Evolutionary conservation across 257 asterid genomes (phyloP).

Genomic region (Solanum pinnatisectum): DNA sequence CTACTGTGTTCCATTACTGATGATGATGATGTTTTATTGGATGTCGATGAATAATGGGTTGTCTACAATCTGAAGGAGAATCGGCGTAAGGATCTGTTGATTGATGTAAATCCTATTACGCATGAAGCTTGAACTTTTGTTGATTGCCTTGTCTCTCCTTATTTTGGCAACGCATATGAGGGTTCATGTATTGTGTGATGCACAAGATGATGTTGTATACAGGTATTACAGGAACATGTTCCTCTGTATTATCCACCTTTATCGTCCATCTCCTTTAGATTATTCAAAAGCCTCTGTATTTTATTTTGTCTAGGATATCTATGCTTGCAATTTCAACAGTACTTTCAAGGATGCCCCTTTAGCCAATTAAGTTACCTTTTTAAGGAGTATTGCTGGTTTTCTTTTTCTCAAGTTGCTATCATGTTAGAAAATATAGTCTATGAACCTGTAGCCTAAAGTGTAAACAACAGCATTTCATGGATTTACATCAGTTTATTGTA

Average conservation of each 20-base stretch:
- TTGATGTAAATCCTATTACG: not conserved
- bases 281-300: not conserved
- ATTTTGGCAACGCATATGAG: not conserved
- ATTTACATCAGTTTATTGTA: too few relatives aligned
- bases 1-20: not conserved
- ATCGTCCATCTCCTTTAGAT: too few relatives aligned
- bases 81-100: not conserved
- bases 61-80: not conserved
- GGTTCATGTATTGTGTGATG: not conserved
- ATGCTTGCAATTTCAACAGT: too few relatives aligned
- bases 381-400: not conserved
- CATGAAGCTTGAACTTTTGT: not conserved
- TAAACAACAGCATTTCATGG: not conserved
- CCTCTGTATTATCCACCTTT: too few relatives aligned
- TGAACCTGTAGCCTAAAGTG: not conserved
- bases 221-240: not conserved
- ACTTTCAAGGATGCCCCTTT: not conserved
- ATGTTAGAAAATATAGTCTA: not conserved
- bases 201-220: not conserved
- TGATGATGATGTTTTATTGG: not conserved
- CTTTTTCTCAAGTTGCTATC: not conserved
- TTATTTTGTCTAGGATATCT: too few relatives aligned
- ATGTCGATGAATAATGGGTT: not conserved
- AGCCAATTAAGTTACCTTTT: not conserved
- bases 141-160: constrained; percentile 8